Conservation (phyloP, 1,284 basidiomycete species). For the Ganoderma lucidum region DNA sequence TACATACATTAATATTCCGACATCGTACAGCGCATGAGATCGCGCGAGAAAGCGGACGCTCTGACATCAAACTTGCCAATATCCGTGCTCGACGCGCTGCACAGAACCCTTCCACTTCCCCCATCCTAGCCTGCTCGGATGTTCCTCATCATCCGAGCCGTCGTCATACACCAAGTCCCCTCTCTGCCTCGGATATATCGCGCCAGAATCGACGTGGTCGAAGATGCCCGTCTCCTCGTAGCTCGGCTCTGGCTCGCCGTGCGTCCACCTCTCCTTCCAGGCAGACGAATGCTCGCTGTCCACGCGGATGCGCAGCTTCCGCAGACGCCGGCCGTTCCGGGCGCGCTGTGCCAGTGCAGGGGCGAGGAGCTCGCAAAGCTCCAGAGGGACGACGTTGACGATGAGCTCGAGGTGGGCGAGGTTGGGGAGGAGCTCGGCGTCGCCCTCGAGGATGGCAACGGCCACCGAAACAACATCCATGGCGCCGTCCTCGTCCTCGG, state of each 20-base stretch:
- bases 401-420: constrained; percentile 1
- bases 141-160: neutral
- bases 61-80: neutral
- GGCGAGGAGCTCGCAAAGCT: neutral
- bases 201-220: neutral
- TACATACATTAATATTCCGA: too few relatives aligned
- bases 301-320: neutral
- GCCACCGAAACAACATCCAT: neutral
- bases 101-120: neutral
- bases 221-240: neutral
- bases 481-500: neutral
- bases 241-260: neutral
- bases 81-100: neutral
- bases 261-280: neutral
- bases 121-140: neutral
- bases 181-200: neutral
- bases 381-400: neutral
- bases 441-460: neutral
- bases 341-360: neutral
- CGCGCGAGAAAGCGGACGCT: too few relatives aligned
- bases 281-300: neutral
- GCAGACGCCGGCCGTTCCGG: neutral
- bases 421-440: neutral
- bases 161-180: neutral
- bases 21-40: too few relatives aligned